Evolutionary conservation across 2,329 filamentous ascomycete species (phyloP).

Genomic region (Hymenoscyphus scutula): DNA sequence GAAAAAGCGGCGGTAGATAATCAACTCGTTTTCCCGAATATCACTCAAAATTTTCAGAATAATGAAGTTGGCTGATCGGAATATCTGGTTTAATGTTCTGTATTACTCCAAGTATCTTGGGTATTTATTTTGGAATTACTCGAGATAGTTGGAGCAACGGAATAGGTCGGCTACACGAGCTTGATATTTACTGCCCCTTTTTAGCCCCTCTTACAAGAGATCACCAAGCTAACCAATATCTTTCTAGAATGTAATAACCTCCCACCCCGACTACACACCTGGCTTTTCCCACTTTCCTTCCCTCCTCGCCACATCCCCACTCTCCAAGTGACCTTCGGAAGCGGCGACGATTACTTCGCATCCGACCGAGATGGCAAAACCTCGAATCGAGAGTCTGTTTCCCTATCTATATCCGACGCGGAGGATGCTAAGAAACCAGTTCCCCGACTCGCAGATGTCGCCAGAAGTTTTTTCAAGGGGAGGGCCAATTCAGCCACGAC

Average conservation of each 20-base stretch:
- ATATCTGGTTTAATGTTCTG: too few species aligned
- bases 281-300: slow-evolving; percentile 21
- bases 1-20: neutral
- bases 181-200: neutral
- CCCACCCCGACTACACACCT: slow-evolving; percentile 16
- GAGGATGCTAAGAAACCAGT: slow-evolving; percentile 12
- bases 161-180: too few species aligned
- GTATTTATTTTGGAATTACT: too few species aligned
- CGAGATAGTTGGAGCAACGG: too few species aligned
- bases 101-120: too few species aligned
- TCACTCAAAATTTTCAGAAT: too few species aligned
- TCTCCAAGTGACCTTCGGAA: slow-evolving; percentile 26
- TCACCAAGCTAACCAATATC: too few species aligned
- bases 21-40: too few species aligned
- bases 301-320: slow-evolving; percentile 20
- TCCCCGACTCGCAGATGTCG: slow-evolving; percentile 12
- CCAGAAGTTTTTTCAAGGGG: neutral
- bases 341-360: slow-evolving; percentile 28
- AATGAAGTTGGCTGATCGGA: too few species aligned
- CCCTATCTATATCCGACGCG: neutral
- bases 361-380: slow-evolving; percentile 24
- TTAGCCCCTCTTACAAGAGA: neutral
- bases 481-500: slow-evolving; percentile 18
- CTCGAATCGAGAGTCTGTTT: slow-evolving; percentile 21
- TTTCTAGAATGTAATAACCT: slow-evolving; percentile 16